Evolutionary conservation across 768 basidiomycete genomes (phyloP), one percentile per base, ranked within the genome.

Genomic region (Trametes cingulata): DNA sequence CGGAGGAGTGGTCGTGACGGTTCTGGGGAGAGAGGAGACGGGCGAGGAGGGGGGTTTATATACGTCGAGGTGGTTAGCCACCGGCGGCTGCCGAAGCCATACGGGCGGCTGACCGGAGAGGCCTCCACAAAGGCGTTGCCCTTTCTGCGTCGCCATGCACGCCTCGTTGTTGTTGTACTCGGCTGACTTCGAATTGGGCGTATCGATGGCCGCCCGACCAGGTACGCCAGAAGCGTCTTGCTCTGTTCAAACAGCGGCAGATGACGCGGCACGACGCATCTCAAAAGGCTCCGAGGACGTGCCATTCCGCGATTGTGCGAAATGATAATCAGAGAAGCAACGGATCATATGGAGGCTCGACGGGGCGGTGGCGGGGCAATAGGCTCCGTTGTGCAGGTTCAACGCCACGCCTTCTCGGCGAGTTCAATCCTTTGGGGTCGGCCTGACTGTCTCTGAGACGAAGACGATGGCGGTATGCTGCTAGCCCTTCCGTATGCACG

Each of bases 321-420:
- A 9, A 27, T 5, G 52, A 54, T 54, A 54, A 54, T 54, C 52
- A 54, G 52, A 54, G 52, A 54, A 54, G 52, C 52, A 36, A 19
- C 33, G 35, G 40, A 45, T n/a, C 17, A 22, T 13, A 22, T 22
- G 19, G 29, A 42, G 29, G 29, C 29, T 33, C 6, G 22, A 6
- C 17, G n/a, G 14, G 10, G 19, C 15, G 17, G 41, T 17, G 39
- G 36, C 33, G 12, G 50, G 24, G 50, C 15, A 33, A 33, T 33
- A 33, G 29, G 29, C 29, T 33, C 29, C 29, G 29, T 33, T 33
- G 29, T 33, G 29, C 29, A 33, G 29, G 29, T 5, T 33, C 29
- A 33, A 33, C 29, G 29, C 29, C 29, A 33, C 29, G 29, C 4
- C 6, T 33, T 33, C 29, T 33, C 6, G 29, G 29, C 10, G 29